Evolutionary conservation across 2,329 filamentous ascomycete genomes (phyloP).

Genomic region (Clonostachys sp.): DNA sequence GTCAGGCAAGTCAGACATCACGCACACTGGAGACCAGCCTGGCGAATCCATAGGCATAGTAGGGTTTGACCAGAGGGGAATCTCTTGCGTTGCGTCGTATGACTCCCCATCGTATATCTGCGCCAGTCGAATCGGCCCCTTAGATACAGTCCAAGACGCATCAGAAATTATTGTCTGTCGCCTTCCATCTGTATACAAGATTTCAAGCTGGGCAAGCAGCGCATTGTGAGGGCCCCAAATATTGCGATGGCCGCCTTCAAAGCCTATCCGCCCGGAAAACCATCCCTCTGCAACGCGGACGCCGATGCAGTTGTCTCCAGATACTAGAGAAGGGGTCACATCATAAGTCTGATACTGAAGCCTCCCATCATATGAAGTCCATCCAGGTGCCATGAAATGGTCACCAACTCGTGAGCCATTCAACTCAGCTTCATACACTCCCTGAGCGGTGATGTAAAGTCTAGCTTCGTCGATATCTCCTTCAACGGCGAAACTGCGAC

Average conservation of each 20-base stretch:
- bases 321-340: not conserved
- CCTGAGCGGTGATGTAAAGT: conserved; percentile 1
- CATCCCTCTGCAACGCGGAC: not conserved
- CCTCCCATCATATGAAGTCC: not conserved
- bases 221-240: not conserved
- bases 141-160: not conserved
- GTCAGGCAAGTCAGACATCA: not conserved
- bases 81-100: not conserved
- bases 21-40: not conserved
- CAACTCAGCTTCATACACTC: not conserved
- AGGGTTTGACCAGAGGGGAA: not conserved
- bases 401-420: not conserved
- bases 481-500: not conserved
- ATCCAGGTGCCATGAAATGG: not conserved
- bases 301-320: not conserved
- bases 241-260: conserved; percentile 1
- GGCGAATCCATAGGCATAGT: not conserved
- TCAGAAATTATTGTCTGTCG: not conserved
- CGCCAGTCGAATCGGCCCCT: not conserved
- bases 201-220: not conserved
- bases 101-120: conserved; percentile 1
- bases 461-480: not conserved
- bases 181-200: not conserved
- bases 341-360: conserved; percentile 1
- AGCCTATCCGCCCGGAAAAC: not conserved